Base-by-base conservation (phyloP, 768 basidiomycete species). In the Russula abietina region DNA sequence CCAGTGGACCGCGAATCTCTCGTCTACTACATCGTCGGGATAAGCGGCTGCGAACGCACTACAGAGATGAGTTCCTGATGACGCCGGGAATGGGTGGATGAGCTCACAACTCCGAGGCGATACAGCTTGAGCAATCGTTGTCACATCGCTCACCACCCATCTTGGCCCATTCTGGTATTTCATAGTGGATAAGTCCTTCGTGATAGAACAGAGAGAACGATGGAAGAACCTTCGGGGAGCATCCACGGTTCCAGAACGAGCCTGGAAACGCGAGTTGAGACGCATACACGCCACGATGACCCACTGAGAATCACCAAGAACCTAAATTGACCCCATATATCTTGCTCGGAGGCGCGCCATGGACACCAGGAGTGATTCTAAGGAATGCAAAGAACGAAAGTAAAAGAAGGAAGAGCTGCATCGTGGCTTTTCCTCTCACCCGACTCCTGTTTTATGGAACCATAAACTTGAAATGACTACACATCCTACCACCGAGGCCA, bases 161-260 rank as follows among this genome's bases (percentile, higher is more conserved):
- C 9, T 75, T 71, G 2, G 73, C 24, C 90, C 89, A 92, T 78
- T 80, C 89, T 86, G 66, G 30, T 26, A 6, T 3, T 3, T 7
- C 4, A 22, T 32, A 12, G 19, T 2, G 14, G 26, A 11, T 46
- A 39, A 56, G 5, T 16, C 36, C 22, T 19, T 39, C 36, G 16
- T 28, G 3, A 22, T 39, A 14, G 8, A n/a, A 14, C n/a, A 9
- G 16, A 36, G 51, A 33, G 4, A 30, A 12, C 24, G 24, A 17
- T 4, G 28, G 24, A 24, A 14, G 5, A 63, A 85, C 85, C 86
- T 71, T 78, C 74, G 10, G 88, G 88, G 46, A 89, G 77, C 89
- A 91, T 91, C 89, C 89, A 91, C n/a, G 88, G 68, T 69, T 91
- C 89, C 6, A 89, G 71, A 0, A 91, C 72, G 55, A 91, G 78